phyloP scores from a whole-genome alignment of 2,329 filamentous ascomycete genomes.

The Ophiocordyceps australis region DNA sequence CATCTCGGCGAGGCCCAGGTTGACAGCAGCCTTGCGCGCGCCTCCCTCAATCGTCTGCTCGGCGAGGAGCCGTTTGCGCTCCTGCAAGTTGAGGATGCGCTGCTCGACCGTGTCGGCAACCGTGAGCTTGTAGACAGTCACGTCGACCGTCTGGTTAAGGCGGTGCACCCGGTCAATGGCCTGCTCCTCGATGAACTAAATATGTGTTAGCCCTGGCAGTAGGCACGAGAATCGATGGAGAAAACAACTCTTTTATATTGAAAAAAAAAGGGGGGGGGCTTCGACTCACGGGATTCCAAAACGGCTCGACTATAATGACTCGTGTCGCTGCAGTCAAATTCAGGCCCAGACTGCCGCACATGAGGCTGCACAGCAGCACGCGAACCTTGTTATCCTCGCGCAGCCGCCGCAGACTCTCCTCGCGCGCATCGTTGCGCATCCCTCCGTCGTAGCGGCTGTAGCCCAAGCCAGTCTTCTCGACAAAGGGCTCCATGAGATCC shows the following conservation, averaged over 20 bases:
- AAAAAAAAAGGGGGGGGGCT: conserved; percentile 10
- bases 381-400: conserved; percentile 59
- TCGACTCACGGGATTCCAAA: conserved; percentile 96
- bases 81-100: conserved; percentile 83
- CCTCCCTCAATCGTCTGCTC: conserved; percentile 76
- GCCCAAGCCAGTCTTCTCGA: conserved; percentile 53
- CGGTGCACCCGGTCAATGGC: conserved; percentile 96
- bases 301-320: conserved; percentile 90
- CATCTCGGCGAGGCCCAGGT: conserved; percentile 86
- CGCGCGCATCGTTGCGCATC: conserved; percentile 86
- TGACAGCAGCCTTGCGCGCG: conserved; percentile 54
- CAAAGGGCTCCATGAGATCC: conserved; percentile 84
- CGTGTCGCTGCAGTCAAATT: conserved; percentile 88
- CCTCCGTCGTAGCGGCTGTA: conserved; percentile 86
- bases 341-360: conserved; percentile 81
- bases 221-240: neutral
- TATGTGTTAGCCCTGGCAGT: conserved; percentile 2
- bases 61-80: conserved; percentile 85
- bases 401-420: conserved; percentile 64
- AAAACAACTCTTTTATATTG: neutral
- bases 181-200: conserved; percentile 92
- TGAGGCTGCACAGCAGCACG: conserved; percentile 80
- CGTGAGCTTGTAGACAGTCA: conserved; percentile 88
- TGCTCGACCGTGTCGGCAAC: conserved; percentile 79
- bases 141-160: conserved; percentile 90